Evolutionary conservation across 306 rosid genomes (phyloP).

Genomic region (Astragalus glycyphyllos): DNA sequence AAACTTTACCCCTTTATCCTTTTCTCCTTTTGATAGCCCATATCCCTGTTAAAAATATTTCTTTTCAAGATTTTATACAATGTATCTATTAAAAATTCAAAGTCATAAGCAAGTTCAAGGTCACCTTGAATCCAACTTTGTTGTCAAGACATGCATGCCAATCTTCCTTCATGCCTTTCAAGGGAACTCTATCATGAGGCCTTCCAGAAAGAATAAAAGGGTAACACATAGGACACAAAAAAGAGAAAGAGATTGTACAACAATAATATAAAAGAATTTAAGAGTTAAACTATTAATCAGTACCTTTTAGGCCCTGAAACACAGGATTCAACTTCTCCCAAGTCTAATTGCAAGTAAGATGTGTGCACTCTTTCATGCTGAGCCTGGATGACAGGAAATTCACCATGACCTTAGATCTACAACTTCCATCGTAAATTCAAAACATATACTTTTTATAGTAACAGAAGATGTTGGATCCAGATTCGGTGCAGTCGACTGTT

Average conservation of each 20-base stretch:
- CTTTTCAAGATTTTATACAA: too few species aligned
- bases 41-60: slow-evolving; percentile 58
- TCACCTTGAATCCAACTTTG: slow-evolving; percentile 80
- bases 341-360: slow-evolving; percentile 57
- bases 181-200: slow-evolving; percentile 77
- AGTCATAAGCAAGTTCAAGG: background rate
- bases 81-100: slow-evolving; percentile 1
- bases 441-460: background rate
- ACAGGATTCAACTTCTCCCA: slow-evolving; percentile 72
- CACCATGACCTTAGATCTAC: background rate
- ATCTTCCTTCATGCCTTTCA: slow-evolving; percentile 74
- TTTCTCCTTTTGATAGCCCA: slow-evolving; percentile 69
- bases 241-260: slow-evolving; percentile 11
- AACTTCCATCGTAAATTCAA: slow-evolving; percentile 1
- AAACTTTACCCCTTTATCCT: slow-evolving; percentile 65
- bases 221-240: background rate
- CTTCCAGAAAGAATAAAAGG: slow-evolving; percentile 38
- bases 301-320: slow-evolving; percentile 86
- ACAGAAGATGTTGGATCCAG: background rate
- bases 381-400: slow-evolving; percentile 48
- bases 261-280: background rate
- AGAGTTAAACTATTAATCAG: background rate
- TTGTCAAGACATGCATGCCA: slow-evolving; percentile 74
- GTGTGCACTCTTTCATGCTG: slow-evolving; percentile 63
- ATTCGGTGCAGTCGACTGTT: too few species aligned